Base-by-base conservation (phyloP, 306 rosid species). In the Elaeagnus macrophylla region DNA sequence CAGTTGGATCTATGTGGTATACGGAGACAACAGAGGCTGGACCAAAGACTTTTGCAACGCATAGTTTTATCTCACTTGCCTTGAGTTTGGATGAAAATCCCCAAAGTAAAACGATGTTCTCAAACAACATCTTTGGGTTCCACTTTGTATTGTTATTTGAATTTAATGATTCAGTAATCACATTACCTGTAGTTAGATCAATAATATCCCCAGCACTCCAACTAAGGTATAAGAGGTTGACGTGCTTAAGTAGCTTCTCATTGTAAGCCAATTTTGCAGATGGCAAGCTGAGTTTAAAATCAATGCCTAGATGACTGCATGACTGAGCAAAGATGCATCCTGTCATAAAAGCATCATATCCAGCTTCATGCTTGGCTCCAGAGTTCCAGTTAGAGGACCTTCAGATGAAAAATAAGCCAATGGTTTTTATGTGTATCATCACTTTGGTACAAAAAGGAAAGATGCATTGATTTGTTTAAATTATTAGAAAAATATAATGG, bases 341-440 rank as follows among this genome's bases (percentile, higher is more conserved):
- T 5, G 96, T 91, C 99, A 87, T 84, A 73, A 82, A 91, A 67
- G 99, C 99, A 77, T 91, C 99, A 55, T 84, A 87, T 46, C 99
- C 96, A n/a, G 97, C 97, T 67, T 86, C 97, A 52, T 91, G 97
- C 69, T 78, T 86, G 72, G 81, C 95, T 48, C 97, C 97, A 41
- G 96, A 86, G 50, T 82, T 91, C 97, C 97, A 91, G 73, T 72
- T 79, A 56, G 82, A 80, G 43, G 86, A 84, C 70, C 97, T 91
- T 84, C 74, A 74, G 68, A 65, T 48, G 72, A 8, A 77, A 48
- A 57, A 18, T 44, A 17, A 56, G 58, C 47, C 46, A 37, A 61
- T 60, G 59, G 35, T 19, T 13, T 60, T 32, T 65, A 17, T 41
- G 56, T 15, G 54, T 17, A 61, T 14, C 62, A 12, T 17, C 54